Evolutionary conservation across 805 yeast genomes (phyloP), one percentile per base, ranked within the genome.

Genomic region (Kazachstania kunashirensis): DNA sequence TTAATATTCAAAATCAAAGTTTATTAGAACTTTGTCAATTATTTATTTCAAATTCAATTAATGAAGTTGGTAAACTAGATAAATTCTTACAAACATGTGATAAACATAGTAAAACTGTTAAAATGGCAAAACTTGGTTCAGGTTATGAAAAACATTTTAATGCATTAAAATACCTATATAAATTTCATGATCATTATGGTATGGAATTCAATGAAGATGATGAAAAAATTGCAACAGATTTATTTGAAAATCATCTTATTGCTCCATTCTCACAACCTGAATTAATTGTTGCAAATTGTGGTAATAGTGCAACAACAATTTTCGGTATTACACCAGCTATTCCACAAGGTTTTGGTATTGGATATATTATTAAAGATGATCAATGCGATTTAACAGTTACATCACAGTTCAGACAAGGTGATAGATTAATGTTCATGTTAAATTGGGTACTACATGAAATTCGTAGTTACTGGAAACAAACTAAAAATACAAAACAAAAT

Each of bases 241-340:
- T 73, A 6, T 73, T 73, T 48, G 72, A 72, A n/a, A 44, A 42
- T 43, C 55, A 58, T 31, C 35, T 57, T 11, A 44, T 63, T 6
- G 44, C 42, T 6, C 67, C 67, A 20, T 48, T 65, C 25, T 63
- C 62, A 29, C 58, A 58, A 7, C 69, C 70, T 2, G 71, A 66
- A 37, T 47, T 67, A 37, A 49, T 66, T 30, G 67, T 84, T 3
- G 75, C 86, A 23, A 86, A 86, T 59, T 86, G 96, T 63, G 96
- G 96, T 15, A 86, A 85, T 55, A 86, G 94, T 9, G 84, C 96
- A 1, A 71, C 86, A 50, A 77, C 79, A 36, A 65, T 83, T 24
- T 86, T 86, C 63, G 96, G 96, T 2, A 77, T 86, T 40, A 89
- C 95, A 0, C 96, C 96, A 2, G 92, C 88, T 1, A 69, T 77